Evolutionary conservation across 2,329 filamentous ascomycete genomes (phyloP).

Genomic region (Microcyclospora pomicola): DNA sequence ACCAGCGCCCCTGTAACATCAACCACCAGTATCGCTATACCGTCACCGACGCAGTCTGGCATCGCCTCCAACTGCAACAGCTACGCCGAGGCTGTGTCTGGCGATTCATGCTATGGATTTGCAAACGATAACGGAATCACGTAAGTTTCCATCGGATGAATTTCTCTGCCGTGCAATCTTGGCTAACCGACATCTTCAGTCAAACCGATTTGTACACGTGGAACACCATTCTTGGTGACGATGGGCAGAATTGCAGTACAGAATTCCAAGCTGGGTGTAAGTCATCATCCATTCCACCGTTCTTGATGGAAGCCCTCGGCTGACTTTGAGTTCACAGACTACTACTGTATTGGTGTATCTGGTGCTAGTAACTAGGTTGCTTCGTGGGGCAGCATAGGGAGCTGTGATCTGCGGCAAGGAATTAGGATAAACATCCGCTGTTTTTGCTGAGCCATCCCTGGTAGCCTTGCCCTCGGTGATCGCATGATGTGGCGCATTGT

Average conservation of each 20-base stretch:
- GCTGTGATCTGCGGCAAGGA: too few relatives aligned
- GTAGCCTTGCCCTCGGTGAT: too few relatives aligned
- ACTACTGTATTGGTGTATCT: too few relatives aligned
- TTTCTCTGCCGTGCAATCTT: background rate
- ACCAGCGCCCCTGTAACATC: background rate
- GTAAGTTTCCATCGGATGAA: background rate
- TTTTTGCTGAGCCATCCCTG: too few relatives aligned
- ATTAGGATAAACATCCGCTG: too few relatives aligned
- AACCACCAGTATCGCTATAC: background rate
- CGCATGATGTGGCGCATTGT: too few relatives aligned
- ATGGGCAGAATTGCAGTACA: background rate
- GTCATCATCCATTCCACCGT: too few relatives aligned
- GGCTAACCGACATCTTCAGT: background rate
- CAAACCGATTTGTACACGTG: background rate
- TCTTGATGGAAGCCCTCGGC: too few relatives aligned
- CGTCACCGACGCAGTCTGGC: constrained; percentile 1
- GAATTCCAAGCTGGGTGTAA: background rate
- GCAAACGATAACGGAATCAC: constrained; percentile 2
- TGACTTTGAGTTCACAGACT: too few relatives aligned
- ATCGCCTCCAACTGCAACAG: constrained; percentile 4
- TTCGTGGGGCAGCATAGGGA: too few relatives aligned
- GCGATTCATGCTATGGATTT: constrained; percentile 6
- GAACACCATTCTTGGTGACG: background rate
- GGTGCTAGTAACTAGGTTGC: too few relatives aligned
- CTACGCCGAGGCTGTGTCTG: constrained; percentile 6